Evolutionary conservation across 306 rosid genomes (phyloP), one percentile per base, ranked within the genome.

Genomic region (Glycyrrhiza uralensis): DNA sequence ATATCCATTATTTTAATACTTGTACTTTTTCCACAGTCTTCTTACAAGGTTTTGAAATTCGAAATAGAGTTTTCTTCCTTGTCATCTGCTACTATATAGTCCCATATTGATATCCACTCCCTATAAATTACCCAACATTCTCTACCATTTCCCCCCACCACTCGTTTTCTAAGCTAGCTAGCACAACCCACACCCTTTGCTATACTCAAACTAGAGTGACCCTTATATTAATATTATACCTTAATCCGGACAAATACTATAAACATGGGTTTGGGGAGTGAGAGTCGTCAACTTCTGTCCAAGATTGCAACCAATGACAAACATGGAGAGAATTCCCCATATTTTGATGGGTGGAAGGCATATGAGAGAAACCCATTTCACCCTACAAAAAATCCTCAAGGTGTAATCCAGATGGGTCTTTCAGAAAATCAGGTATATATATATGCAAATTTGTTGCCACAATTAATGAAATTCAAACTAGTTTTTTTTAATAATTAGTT

Each of bases 381-480:
- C 63, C 85, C 83, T 0, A 72, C 50, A 1, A n/a, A 83, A 2
- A 94, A 94, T 55, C 90, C 92, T 1, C 49, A 57, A 0, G 98
- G 98, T 5, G 97, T 94, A 45, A 87, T 94, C 52, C 98, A 94
- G 46, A 89, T 91, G 97, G 98, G 98, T 61, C 94, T 94, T 17
- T 91, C 98, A 6, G 98, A 94, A 75, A 94, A 94, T 51, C 98
- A 82, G 96, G 98, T 90, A 71, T 49, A 6, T 26, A 9, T 11
- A 11, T 1, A 8, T 59, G 4, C 2, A n/a, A n/a, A n/a, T n/a
- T 11, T 22, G 3, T 12, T 54, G 30, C 33, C 17, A 54, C 30
- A 54, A n/a, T n/a, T n/a, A n/a, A n/a, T n/a, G n/a, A n/a, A n/a
- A n/a, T n/a, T n/a, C n/a, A n/a, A n/a, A n/a, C n/a, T n/a, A 19